A percentile compares a stretch with the other conserved stretches of the same genome.
Conservation (phyloP, 2,329 filamentous ascomycete genomes). For the Colletotrichum liriopes region DNA sequence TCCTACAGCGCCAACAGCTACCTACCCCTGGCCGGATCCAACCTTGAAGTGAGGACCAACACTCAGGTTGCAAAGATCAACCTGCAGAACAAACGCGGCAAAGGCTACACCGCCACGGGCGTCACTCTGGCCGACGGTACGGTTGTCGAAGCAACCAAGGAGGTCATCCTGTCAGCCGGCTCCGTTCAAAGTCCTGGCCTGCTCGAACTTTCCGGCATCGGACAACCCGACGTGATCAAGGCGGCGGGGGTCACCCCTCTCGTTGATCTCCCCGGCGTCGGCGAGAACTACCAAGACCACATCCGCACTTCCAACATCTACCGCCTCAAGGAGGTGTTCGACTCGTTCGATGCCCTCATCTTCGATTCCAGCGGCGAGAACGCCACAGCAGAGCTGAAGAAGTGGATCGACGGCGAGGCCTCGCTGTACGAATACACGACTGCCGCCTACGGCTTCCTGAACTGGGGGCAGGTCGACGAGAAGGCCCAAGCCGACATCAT, state of each 20-base stretch:
- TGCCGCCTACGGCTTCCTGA: constrained; percentile 57
- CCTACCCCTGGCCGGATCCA: constrained; percentile 55
- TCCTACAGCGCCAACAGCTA: constrained; percentile 52
- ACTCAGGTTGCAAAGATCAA: constrained; percentile 50
- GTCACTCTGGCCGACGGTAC: constrained; percentile 23
- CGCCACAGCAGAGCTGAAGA: constrained; percentile 56
- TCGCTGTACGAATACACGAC: constrained; percentile 57
- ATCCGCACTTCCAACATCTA: constrained; percentile 50
- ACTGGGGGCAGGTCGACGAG: constrained; percentile 56
- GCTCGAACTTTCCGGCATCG: constrained; percentile 54
- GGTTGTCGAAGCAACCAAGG: constrained; percentile 18
- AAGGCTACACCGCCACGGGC: constrained; percentile 4
- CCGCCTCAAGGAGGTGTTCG: constrained; percentile 49
- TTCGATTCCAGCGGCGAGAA: constrained; percentile 47
- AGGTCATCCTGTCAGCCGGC: constrained; percentile 40
- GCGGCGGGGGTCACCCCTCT: constrained; percentile 56
- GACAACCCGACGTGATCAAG: constrained; percentile 52
- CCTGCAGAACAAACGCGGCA: constrained; percentile 23
- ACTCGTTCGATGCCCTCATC: constrained; percentile 49
- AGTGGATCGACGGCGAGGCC: constrained; percentile 50
- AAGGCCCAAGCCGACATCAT: constrained; percentile 49
- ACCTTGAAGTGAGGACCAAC: constrained; percentile 55
- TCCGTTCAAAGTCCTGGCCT: constrained; percentile 45
- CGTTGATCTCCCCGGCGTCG: constrained; percentile 60
- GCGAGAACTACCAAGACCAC: constrained; percentile 66